Evolutionary conservation across 805 yeast species (phyloP), one percentile per base, ranked within the genome.

Genomic region (Barnettozyma sp.): DNA sequence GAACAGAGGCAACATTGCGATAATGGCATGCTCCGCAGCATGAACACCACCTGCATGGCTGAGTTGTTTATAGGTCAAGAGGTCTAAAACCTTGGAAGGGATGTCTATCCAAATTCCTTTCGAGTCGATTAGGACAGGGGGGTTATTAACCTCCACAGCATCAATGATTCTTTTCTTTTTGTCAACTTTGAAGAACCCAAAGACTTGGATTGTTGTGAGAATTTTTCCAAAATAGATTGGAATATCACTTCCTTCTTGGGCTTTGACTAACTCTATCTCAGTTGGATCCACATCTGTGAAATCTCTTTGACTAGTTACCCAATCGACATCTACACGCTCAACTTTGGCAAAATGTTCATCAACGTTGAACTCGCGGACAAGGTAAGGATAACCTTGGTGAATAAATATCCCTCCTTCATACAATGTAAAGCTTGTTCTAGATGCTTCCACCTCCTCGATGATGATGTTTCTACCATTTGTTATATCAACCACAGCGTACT

Each of bases 101-200:
- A 92, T 69, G 55, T 92, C 95, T 6, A 92, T 70, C 97, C 97
- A 92, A 23, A 90, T 66, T 0, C 99, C 98, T 43, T 82, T 80
- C 0, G 94, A 76, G 23, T 65, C 56, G 26, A 75, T 65, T 4
- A 66, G 57, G 2, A 82, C 74, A 0, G 97, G 96, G 0, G 97
- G 96, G 48, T 85, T 82, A 36, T 81, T 75, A 0, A 94, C 95
- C 49, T 90, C 97, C 10, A 88, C 88, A 0, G 94, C 88, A 59
- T 92, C 99, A 23, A 92, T 63, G n/a, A 92, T 83, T 43, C 83
- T 77, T 17, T 78, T 75, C 23, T 73, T 67, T 40, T 78, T 70
- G 51, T 86, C 90, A 36, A 87, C 65, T 55, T 92, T 92, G 68
- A 87, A 92, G 51, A 78, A 92, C 2, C 98, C 98, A 66, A 88